Evolutionary conservation across 1,139 yeast genomes (phyloP).

Genomic region (Taphrina communis): DNA sequence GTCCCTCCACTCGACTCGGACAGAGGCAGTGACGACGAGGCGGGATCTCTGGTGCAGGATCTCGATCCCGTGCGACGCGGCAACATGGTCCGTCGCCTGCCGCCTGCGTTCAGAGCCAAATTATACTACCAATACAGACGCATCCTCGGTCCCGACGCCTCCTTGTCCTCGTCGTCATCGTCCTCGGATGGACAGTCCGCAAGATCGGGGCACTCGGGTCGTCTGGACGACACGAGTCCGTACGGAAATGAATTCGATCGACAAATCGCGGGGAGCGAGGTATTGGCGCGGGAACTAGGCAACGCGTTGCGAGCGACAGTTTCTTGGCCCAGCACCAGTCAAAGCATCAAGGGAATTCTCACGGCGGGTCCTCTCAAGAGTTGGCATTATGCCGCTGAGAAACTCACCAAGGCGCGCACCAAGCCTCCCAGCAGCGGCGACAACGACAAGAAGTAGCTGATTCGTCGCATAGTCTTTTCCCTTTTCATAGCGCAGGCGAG

Average conservation of each 20-base stretch:
- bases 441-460: too few relatives aligned
- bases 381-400: slow-evolving; percentile 77
- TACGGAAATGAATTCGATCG: slow-evolving; percentile 51
- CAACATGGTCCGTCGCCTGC: slow-evolving; percentile 57
- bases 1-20: not conserved
- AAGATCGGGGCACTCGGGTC: not conserved
- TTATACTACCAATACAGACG: slow-evolving; percentile 51
- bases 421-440: not conserved
- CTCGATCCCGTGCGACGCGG: slow-evolving; percentile 52
- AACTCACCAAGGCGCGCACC: slow-evolving; percentile 53
- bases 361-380: slow-evolving; percentile 85
- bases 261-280: slow-evolving; percentile 55
- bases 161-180: slow-evolving; percentile 47
- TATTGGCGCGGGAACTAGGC: slow-evolving; percentile 55
- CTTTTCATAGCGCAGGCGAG: too few relatives aligned
- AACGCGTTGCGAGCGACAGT: slow-evolving; percentile 65
- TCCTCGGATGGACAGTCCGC: too few relatives aligned
- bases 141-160: slow-evolving; percentile 50
- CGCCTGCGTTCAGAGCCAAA: slow-evolving; percentile 59
- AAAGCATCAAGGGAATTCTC: slow-evolving; percentile 78
- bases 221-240: slow-evolving; percentile 15
- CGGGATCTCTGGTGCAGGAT: slow-evolving; percentile 52
- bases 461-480: too few relatives aligned
- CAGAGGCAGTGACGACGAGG: slow-evolving; percentile 20
- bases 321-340: slow-evolving; percentile 70